Evolutionary conservation across 2,329 filamentous ascomycete genomes (phyloP), one percentile per base, ranked within the genome.

Genomic region (Colletotrichum tropicale): DNA sequence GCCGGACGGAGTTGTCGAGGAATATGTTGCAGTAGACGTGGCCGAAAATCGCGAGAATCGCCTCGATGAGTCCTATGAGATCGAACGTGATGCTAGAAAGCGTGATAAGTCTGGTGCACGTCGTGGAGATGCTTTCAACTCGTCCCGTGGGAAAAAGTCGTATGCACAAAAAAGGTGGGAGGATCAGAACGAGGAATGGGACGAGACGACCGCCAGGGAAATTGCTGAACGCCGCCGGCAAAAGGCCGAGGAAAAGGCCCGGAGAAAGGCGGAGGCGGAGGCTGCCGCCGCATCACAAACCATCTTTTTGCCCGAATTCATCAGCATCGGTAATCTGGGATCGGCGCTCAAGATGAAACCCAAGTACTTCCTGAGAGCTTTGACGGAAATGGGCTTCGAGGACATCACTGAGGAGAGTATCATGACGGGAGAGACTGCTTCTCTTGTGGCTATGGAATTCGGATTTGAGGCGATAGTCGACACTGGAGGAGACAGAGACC

Each of bases 301-400:
- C 2, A 94, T 99, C 61, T 91, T 93, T 69, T 87, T 99, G 26
- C 98, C 98, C 0, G 95, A 98, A 81, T 98, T 95, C 80, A 98
- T 99, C 84, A 97, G 92, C 80, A 93, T 98, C n/a, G 90, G 91
- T 12, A 95, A 96, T 78, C 86, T 99, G 55, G 95, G 96, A 6
- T 89, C 92, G 76, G 91, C 94, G 6, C 87, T 98, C 26, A 93
- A 93, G 76, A 89, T 98, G 34, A 91, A 92, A 55, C 88, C 92
- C 1, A 90, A 94, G 16, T 86, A 92, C 5, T 98, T 99, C 80
- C 86, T 98, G 15, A 80, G 82, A 18, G 95, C 96, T 81, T 89
- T 99, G 84, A 91, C 93, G 81, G 91, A 97, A 68, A 92, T 98
- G 81, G 98, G 97, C 1, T 99, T 98, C 78, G 95, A 98, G 80